Conservation (phyloP, 2,329 filamentous ascomycete genomes). For the Aschersonia sp. region DNA sequence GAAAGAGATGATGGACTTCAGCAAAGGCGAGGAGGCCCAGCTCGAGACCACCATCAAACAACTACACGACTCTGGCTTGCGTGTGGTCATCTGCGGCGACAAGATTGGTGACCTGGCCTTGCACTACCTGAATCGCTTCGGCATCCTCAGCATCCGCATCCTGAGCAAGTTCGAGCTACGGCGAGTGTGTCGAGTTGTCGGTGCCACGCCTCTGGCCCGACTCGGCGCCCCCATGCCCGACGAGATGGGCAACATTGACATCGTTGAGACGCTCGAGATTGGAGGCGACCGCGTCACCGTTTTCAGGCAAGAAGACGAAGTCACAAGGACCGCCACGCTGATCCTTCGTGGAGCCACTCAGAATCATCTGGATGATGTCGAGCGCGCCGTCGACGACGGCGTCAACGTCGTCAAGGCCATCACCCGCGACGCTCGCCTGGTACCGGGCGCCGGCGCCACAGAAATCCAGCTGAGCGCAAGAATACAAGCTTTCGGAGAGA, state of each 20-base stretch:
- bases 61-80: constrained; percentile 81
- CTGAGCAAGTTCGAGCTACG: constrained; percentile 97
- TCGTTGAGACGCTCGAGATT: constrained; percentile 96
- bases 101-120: constrained; percentile 92
- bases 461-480: constrained; percentile 90
- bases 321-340: constrained; percentile 83
- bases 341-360: constrained; percentile 92
- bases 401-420: constrained; percentile 99
- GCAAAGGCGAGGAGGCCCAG: constrained; percentile 87
- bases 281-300: constrained; percentile 96
- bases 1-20: constrained; percentile 98
- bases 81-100: constrained; percentile 82
- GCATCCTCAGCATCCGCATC: constrained; percentile 91
- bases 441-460: constrained; percentile 86
- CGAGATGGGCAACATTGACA: constrained; percentile 88
- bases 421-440: constrained; percentile 79
- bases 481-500: constrained; percentile 80
- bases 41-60: constrained; percentile 89
- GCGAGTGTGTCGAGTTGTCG: constrained; percentile 87
- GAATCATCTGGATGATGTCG: constrained; percentile 94
- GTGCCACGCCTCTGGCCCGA: constrained; percentile 88
- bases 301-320: constrained; percentile 90
- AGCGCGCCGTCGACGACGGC: constrained; percentile 92
- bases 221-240: constrained; percentile 98
- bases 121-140: constrained; percentile 96